Evolutionary conservation across 208 protist genomes (phyloP).

Genomic region (Novymonas esmeraldas): DNA sequence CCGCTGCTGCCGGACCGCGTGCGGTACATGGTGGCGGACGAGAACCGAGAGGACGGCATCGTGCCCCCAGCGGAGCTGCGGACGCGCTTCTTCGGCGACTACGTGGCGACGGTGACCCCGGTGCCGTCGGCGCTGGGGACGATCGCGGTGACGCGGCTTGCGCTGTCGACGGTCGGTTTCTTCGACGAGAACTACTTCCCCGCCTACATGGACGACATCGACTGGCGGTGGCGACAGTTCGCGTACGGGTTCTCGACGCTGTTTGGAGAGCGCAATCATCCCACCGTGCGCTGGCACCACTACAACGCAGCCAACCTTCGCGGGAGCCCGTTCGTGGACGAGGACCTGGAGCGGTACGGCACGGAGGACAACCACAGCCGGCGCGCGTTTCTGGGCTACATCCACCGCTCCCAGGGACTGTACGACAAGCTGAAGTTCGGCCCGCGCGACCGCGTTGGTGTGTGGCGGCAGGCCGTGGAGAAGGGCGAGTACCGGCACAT

Average conservation of each 20-base stretch:
- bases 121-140: conserved; percentile 17
- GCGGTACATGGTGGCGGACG: conserved; percentile 27
- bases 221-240: conserved; percentile 28
- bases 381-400: conserved; percentile 11
- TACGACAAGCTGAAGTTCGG: conserved; percentile 34
- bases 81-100: conserved; percentile 27
- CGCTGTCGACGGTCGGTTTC: conserved; percentile 32
- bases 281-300: conserved; percentile 20
- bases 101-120: conserved; percentile 29
- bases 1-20: conserved; percentile 43
- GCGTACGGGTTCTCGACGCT: conserved; percentile 8
- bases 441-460: conserved; percentile 2
- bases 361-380: conserved; percentile 33
- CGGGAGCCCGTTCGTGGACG: conserved; percentile 5
- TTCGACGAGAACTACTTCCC: conserved; percentile 59
- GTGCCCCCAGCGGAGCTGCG: conserved; percentile 5
- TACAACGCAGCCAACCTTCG: conserved; percentile 34
- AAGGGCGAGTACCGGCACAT: conserved; percentile 8
- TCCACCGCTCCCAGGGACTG: conserved; percentile 3
- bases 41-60: conserved; percentile 19
- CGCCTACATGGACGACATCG: conserved; percentile 50
- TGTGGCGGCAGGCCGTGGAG: conserved; percentile 19
- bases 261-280: background rate
- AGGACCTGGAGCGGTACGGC: conserved; percentile 9
- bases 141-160: conserved; percentile 32